Evolutionary conservation across 1,284 basidiomycete species (phyloP), one percentile per base, ranked within the genome.

Genomic region (Earliella scabrosa): DNA sequence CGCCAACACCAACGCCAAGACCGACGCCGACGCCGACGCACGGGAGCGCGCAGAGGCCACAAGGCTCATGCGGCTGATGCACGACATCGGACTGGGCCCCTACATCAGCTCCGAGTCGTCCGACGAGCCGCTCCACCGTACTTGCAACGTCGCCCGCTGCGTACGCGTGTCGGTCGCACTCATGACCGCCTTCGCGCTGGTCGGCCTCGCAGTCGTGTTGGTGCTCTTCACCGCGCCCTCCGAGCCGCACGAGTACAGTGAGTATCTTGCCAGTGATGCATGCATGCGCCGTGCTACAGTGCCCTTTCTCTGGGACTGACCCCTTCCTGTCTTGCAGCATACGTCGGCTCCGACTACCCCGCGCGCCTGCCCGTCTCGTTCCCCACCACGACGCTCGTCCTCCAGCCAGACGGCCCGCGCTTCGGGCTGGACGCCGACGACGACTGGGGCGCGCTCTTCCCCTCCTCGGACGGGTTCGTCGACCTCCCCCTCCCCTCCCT

Each of bases 381-480:
- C 39, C 59, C 64, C 2, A 31, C 50, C 14, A 58, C 54, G 31
- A 55, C 41, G 3, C 58, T 63, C 43, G 50, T 52, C 11, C 51
- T 63, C 39, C 48, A 59, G 32, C 18, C 54, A 35, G 60, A 45
- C 29, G 54, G 24, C 10, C 40, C 54, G 5, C 54, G 51, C 45
- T 61, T 63, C 40, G 50, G 44, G 3, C 58, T 65, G 3, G 61
- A 63, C 53, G 63, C 69, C 51, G 74, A 75, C 63, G 66, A 66
- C 44, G 67, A 72, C 9, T 72, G 75, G 64, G 76, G 71, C 68
- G 56, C 73, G 16, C 72, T 73, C 63, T 74, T 70, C 34, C 59
- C 59, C 20, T 67, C 71, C 29, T 71, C 73, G 8, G 67, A 71
- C 54, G 76, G 76, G 4, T 76, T 71, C 61, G 63, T 71, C 23